Evolutionary conservation across 1,139 yeast genomes (phyloP).

Genomic region (Kluyveromyces sp.): DNA sequence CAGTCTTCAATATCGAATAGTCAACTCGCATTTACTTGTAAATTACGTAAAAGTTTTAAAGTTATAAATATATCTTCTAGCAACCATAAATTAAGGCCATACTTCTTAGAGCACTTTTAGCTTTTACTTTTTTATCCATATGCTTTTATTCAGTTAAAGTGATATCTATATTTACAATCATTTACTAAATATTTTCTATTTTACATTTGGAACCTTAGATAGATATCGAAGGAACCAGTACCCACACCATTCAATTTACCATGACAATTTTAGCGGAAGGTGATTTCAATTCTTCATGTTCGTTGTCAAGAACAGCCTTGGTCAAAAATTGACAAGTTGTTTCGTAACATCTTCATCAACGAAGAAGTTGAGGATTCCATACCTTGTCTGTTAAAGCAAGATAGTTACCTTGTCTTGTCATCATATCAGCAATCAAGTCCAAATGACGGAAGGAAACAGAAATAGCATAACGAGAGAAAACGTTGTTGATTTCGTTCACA

Average conservation of each 20-base stretch:
- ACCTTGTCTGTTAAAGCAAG: constrained; percentile 98
- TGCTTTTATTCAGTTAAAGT: not conserved
- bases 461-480: constrained; percentile 94
- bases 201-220: constrained; percentile 47
- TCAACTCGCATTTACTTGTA: constrained; percentile 3
- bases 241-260: constrained; percentile 87
- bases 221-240: constrained; percentile 93
- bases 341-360: constrained; percentile 98
- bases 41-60: constrained; percentile 2
- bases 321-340: constrained; percentile 97
- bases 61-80: not conserved
- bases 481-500: constrained; percentile 91
- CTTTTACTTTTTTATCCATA: not conserved
- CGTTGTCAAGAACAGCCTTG: constrained; percentile 90
- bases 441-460: constrained; percentile 89
- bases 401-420: constrained; percentile 98
- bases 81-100: not conserved
- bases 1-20: constrained; percentile 52
- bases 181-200: constrained; percentile 2
- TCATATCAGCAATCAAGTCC: constrained; percentile 96
- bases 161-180: not conserved
- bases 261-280: constrained; percentile 94
- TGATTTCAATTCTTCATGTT: constrained; percentile 76
- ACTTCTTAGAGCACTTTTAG: not conserved
- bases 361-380: constrained; percentile 93